Base-by-base conservation (phyloP, 1,284 basidiomycete species). In the Sporisorium graminicola region DNA sequence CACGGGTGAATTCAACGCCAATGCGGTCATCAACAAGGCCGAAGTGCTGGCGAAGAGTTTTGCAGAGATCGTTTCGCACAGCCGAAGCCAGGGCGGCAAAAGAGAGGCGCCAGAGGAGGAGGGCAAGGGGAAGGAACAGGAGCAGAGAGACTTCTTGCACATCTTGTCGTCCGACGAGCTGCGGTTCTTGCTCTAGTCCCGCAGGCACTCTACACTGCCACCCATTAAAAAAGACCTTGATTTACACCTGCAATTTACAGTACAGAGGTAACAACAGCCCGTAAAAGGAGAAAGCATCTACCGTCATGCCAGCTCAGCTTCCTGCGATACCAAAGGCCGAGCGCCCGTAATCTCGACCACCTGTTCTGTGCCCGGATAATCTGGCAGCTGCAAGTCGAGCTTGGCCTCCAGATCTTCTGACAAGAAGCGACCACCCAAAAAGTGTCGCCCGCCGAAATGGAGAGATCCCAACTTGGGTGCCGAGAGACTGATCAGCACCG, bases 391-490 rank as follows among this genome's bases (percentile, higher is more conserved):
- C 5, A 83, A 64, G 37, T 74, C 77, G 51, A 77, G 80, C 58
- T 76, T 74, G 1, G 61, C 66, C 35, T 76, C 78, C 8, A 81
- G 40, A 22, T 63, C 64, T 20, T 74, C 65, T n/a, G 94, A 90
- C 18, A 98, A 89, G 84, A 99, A 99, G 57, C 96, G 88, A 0
- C 96, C 97, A 2, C 94, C 95, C 2, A 98, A 88, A 86, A 94
- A 98, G 88, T 99, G 97, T 49, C 95, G 93, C 27, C 87, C 89
- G 4, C 26, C 10, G 86, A 94, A 98, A 9, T 84, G 86, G 74
- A 88, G 88, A 5, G 92, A 91, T 1, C 97, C 97, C 78, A 92
- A 88, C 87, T 99, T 99, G 2, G 97, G 97, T 12, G 93, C 95
- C 0, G 96, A 98, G 77, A 99, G 87, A 79, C 93, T 95, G 63